Conservation (phyloP, 2,329 filamentous ascomycete species). For the Ilyonectria sp. region DNA sequence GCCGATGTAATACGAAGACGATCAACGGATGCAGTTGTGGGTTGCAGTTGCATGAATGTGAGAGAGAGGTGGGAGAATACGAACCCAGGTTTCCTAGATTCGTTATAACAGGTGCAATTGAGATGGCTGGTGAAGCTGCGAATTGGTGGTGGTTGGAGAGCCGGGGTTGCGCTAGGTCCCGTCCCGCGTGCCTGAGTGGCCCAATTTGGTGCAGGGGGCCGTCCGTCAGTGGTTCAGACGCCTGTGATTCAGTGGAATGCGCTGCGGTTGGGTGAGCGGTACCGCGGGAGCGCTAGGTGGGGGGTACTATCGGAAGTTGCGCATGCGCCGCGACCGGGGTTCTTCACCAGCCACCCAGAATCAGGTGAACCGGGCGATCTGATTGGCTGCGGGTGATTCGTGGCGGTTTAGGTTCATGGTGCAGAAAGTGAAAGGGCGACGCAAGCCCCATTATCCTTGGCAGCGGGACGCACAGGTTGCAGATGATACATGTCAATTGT, state of each 20-base stretch:
- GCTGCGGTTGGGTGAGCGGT: slow-evolving; percentile 8
- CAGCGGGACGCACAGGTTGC: slow-evolving; percentile 1
- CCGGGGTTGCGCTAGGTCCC: slow-evolving; percentile 35
- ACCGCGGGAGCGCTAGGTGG: slow-evolving; percentile 13
- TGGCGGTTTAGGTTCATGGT: slow-evolving; percentile 14
- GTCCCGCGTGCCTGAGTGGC: slow-evolving; percentile 10
- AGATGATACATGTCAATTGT: slow-evolving; percentile 11
- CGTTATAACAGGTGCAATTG: slow-evolving; percentile 46
- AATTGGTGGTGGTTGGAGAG: slow-evolving; percentile 48
- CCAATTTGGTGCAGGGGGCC: slow-evolving; percentile 34
- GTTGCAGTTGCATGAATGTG: slow-evolving; percentile 31
- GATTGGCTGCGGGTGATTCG: slow-evolving; percentile 22
- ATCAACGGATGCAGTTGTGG: slow-evolving; percentile 3
- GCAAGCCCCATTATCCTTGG: neutral
- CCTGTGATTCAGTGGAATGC: slow-evolving; percentile 10
- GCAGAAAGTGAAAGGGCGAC: slow-evolving; percentile 5
- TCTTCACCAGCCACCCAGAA: slow-evolving; percentile 33
- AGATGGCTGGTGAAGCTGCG: slow-evolving; percentile 46
- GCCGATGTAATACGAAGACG: neutral
- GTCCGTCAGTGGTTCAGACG: slow-evolving; percentile 26
- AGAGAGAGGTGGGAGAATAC: slow-evolving; percentile 24
- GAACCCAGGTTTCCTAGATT: slow-evolving; percentile 33
- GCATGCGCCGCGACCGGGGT: slow-evolving; percentile 11
- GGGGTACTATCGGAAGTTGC: slow-evolving; percentile 14
- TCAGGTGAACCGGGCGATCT: neutral